Evolutionary conservation across 1,284 basidiomycete species (phyloP), one percentile per base, ranked within the genome.

Genomic region (Rhizoctonia solani): DNA sequence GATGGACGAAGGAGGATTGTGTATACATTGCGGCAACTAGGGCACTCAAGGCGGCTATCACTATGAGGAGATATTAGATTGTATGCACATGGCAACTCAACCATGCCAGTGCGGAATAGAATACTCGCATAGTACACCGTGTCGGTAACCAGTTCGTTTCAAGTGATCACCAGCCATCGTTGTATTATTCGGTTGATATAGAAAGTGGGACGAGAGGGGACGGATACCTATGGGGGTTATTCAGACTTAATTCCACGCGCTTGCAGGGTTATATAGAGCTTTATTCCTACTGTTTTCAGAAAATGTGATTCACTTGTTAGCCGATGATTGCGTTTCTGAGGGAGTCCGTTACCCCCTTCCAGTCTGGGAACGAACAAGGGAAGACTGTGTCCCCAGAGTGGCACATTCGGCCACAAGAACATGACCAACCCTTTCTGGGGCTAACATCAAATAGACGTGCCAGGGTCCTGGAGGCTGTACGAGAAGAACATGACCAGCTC

Each of bases 111-210:
- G 19, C 44, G n/a, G 8, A 21, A 9, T 27, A 3, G 16, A 25
- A 27, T 4, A 21, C 46, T 63, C 29, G 52, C 58, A 44, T 30
- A 63, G 27, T 2, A 63, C 58, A n/a, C 46, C 29, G 41, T 63
- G 58, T 9, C 58, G 58, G 41, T 49, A 63, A 2, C 58, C 58
- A 34, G 46, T 63, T 50, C 58, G 46, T 16, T 63, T 27, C 4
- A 63, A 47, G n/a, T 63, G 58, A 41, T 37, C 37, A 14, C 47
- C 34, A 14, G 44, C 4, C 58, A 63, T 63, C 8, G 29, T 47
- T 3, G n/a, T 53, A n/a, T 16, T 39, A 39, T 8, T 16, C 9
- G 37, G 37, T 39, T 39, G 37, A 39, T 8, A 39, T 16, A 39
- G 16, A 8, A 8, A 39, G 16, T 39, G 8, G 37, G 37, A 39